phyloP scores from a whole-genome alignment of 352 stramenopile species.

The Aphanomyces cochlioides region DNA sequence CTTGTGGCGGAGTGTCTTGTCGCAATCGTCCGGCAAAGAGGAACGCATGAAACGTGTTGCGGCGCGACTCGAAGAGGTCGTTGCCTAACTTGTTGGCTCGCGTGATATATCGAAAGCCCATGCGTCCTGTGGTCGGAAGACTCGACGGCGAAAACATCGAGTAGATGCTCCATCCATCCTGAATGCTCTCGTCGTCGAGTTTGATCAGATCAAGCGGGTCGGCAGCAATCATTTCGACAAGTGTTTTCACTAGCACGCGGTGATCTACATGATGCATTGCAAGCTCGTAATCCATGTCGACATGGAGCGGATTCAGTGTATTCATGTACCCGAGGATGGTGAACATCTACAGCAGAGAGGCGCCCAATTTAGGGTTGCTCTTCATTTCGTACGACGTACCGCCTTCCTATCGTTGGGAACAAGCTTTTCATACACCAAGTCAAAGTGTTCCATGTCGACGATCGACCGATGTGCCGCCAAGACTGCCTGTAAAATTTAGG shows the following conservation, averaged over 20 bases:
- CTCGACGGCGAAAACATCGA: slow-evolving; percentile 28
- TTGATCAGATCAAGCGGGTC: slow-evolving; percentile 29
- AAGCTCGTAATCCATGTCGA: slow-evolving; percentile 66
- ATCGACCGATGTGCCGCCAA: slow-evolving; percentile 56
- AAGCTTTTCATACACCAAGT: slow-evolving; percentile 55
- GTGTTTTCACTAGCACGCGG: slow-evolving; percentile 22
- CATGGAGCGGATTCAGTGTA: slow-evolving; percentile 48
- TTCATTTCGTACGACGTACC: slow-evolving; percentile 1
- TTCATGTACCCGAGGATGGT: slow-evolving; percentile 54
- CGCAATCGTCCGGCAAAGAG: slow-evolving; percentile 17
- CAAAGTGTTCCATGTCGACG: slow-evolving; percentile 62
- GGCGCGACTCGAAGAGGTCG: slow-evolving; percentile 17
- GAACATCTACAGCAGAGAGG: slow-evolving; percentile 36
- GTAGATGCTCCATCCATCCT: slow-evolving; percentile 27
- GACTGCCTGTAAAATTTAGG: slow-evolving; percentile 27
- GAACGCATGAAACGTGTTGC: slow-evolving; percentile 24
- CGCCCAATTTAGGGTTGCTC: too few relatives aligned
- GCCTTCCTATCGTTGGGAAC: slow-evolving; percentile 37
- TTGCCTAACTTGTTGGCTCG: slow-evolving; percentile 14
- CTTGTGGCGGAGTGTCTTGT: not conserved
- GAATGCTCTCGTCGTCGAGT: slow-evolving; percentile 27
- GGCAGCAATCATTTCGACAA: slow-evolving; percentile 29
- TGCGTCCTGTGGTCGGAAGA: slow-evolving; percentile 20
- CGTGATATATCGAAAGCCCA: slow-evolving; percentile 23
- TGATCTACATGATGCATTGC: slow-evolving; percentile 20